Conservation (phyloP, 2,329 filamentous ascomycete genomes). For the Blumeria graminis region DNA sequence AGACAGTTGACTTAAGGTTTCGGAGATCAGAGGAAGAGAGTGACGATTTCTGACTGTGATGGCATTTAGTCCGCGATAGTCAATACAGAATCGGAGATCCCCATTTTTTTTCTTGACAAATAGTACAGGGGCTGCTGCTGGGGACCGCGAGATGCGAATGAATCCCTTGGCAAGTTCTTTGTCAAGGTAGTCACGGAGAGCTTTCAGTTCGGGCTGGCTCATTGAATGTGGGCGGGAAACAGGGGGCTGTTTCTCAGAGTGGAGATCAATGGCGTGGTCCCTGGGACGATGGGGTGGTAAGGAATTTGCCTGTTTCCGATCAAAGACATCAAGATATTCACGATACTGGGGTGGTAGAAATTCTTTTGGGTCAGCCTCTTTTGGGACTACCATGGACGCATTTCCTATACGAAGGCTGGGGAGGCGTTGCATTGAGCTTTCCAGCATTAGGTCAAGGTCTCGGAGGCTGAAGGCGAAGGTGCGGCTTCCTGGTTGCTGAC, state of each 20-base stretch:
- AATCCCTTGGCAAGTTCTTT: not conserved
- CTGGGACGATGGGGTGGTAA: not conserved
- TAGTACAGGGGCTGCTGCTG: not conserved
- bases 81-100: not conserved
- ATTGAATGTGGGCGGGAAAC: not conserved
- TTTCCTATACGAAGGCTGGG: not conserved
- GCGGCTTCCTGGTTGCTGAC: not conserved
- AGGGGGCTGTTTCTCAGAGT: not conserved
- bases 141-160: not conserved
- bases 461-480: not conserved
- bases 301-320: not conserved
- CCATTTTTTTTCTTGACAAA: conserved; percentile 1
- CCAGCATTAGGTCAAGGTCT: not conserved
- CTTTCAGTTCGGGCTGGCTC: not conserved
- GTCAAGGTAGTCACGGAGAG: not conserved
- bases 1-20: not conserved
- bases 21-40: not conserved
- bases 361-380: no score
- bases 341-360: not conserved
- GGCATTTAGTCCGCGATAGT: not conserved
- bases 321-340: not conserved
- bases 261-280: not conserved
- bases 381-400: not conserved
- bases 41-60: conserved; percentile 1
- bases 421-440: not conserved